Base-by-base conservation (phyloP, 169 alveolate species). In the Plasmodium berghei region DNA sequence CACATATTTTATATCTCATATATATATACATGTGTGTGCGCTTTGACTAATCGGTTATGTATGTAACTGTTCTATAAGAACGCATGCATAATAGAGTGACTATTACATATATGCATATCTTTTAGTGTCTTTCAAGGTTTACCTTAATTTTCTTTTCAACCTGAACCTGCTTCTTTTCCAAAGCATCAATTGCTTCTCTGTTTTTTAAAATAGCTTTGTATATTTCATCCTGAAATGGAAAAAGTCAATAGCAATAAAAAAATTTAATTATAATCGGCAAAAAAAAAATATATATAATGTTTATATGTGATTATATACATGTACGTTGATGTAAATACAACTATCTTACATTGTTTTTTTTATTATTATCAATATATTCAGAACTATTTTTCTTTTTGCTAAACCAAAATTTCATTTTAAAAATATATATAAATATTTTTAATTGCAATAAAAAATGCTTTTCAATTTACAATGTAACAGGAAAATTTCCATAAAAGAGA, bases 341-440 rank as follows among this genome's bases (percentile, higher is more conserved):
- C 20, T 52, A 16, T 18, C 83, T 80, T 80, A 80, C 90, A 56
- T 55, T 80, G 45, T 80, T 75, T 67, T 75, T 64, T 64, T 64
- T 64, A 54, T 64, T 64, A 54, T 80, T 52, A 59, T 80, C 83
- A 52, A 55, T 49, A 58, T 42, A 67, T 67, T 69, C 83, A 59
- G 90, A 69, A 61, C 85, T 80, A 63, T 66, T 80, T 80, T 80
- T 80, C 72, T 80, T 80, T 80, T 80, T 80, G 42, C 71, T 54
- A 45, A 80, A 80, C 90, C 90, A 80, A 80, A 80, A 80, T 69
- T 83, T 80, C 90, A 80, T 80, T 70, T 80, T 80, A 80, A 52
- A 75, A 75, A n/a, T 52, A 48, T 54, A 26, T 45, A 16, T 16
- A 45, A 40, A 16, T 66, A 34, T 66, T 28, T 55, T 26, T 56